These are phyloP conservation scores for Leccinum boreale DNA, from an alignment of 768 basidiomycete species.

Conservation along the genomic window DNA sequence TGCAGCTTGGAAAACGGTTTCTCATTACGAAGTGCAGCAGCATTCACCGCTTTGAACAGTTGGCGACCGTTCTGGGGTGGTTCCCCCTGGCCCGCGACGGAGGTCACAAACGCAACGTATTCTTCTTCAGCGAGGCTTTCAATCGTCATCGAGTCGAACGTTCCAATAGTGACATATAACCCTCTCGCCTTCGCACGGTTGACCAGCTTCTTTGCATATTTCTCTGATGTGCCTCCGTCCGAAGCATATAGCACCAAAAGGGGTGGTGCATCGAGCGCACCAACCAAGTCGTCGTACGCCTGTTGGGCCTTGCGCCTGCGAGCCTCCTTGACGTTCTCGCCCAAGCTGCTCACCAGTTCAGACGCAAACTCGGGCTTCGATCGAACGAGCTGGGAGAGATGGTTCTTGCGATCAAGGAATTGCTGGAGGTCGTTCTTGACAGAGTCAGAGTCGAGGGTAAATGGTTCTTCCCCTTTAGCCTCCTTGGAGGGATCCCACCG, in stretches of 20 bases:
- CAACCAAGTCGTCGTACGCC: slow-evolving; percentile 80
- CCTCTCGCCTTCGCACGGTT: slow-evolving; percentile 83
- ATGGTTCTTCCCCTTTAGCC: slow-evolving; percentile 70
- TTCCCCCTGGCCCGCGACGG: slow-evolving; percentile 95
- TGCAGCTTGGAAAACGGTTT: slow-evolving; percentile 60
- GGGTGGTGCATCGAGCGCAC: slow-evolving; percentile 84
- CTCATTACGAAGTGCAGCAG: slow-evolving; percentile 48
- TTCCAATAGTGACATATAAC: slow-evolving; percentile 67
- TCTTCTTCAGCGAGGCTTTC: slow-evolving; percentile 71
- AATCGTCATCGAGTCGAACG: slow-evolving; percentile 78
- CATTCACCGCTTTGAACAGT: slow-evolving; percentile 83
- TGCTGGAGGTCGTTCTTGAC: slow-evolving; percentile 91
- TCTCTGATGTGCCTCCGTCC: slow-evolving; percentile 95
- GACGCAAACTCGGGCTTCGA: slow-evolving; percentile 76
- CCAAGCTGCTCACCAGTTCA: slow-evolving; percentile 80
- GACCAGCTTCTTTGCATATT: slow-evolving; percentile 85
- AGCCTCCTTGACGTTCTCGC: slow-evolving; percentile 80
- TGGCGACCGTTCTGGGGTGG: slow-evolving; percentile 94
- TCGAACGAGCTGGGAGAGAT: slow-evolving; percentile 88
- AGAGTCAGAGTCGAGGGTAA: slow-evolving; percentile 88
- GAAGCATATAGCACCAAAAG: slow-evolving; percentile 90
- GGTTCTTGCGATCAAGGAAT: slow-evolving; percentile 96
- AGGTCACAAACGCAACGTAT: slow-evolving; percentile 84
- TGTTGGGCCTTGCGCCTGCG: slow-evolving; percentile 78
- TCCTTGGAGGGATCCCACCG: slow-evolving; percentile 94